phyloP scores from a whole-genome alignment of 2,329 filamentous ascomycete species.

The Pyrenophora graminea region DNA sequence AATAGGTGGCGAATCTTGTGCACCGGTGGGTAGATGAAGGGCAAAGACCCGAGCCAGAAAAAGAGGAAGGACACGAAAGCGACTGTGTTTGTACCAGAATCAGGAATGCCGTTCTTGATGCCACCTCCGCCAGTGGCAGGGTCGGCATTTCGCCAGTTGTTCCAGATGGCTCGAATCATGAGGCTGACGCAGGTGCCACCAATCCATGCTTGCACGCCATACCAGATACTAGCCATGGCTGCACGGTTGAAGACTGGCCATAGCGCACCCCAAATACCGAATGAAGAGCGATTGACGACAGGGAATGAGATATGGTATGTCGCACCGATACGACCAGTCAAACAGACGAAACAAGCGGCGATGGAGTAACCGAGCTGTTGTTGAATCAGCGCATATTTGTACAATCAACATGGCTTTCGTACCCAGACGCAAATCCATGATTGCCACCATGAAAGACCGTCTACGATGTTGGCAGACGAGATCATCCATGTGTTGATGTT shows the following conservation, averaged over 20 bases:
- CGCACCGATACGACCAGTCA: constrained; percentile 82
- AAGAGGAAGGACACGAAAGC: constrained; percentile 83
- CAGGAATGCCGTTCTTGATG: constrained; percentile 70
- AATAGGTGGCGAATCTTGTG: constrained; percentile 88
- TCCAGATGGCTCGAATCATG: constrained; percentile 88
- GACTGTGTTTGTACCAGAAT: constrained; percentile 72
- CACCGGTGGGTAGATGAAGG: constrained; percentile 87
- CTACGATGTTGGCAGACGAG: constrained; percentile 77
- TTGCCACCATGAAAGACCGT: constrained; percentile 87
- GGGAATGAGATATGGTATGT: constrained; percentile 90
- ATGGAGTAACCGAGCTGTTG: constrained; percentile 71
- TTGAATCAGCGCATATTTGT: constrained; percentile 5
- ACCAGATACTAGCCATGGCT: constrained; percentile 88
- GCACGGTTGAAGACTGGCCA: constrained; percentile 90
- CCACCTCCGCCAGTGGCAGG: constrained; percentile 35
- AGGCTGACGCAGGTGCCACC: constrained; percentile 80
- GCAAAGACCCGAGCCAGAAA: constrained; percentile 80
- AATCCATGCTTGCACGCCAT: constrained; percentile 83
- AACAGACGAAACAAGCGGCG: constrained; percentile 68
- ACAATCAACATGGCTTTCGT: neutral
- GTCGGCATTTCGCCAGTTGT: constrained; percentile 58
- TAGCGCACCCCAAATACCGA: constrained; percentile 85
- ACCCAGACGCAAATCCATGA: constrained; percentile 75
- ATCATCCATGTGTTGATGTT: constrained; percentile 88
- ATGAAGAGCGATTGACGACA: constrained; percentile 75